Base-by-base conservation (phyloP, 805 yeast species). In the Tetrapisispora iriomotensis region DNA sequence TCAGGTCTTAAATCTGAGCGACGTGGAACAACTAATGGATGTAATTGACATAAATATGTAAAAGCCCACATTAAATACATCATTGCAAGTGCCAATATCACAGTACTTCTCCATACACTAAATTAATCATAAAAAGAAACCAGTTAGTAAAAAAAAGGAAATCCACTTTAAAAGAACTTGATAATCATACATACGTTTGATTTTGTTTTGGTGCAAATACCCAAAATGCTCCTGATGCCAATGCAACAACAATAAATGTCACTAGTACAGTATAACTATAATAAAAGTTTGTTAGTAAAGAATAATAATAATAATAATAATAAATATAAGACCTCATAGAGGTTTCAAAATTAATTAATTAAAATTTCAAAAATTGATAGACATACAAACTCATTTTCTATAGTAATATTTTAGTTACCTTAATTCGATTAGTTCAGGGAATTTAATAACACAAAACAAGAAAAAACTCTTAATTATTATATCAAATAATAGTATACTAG, bases 1-100 rank as follows among this genome's bases (percentile, higher is more conserved):
- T 87, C 95, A 8, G 94, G 94, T 65, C 96, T 79, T 59, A 87
- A 65, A 55, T 88, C 95, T 1, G 94, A 76, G 53, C 96, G 77
- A 60, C 82, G 82, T 30, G 96, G 96, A 31, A 76, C 86, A 43
- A 85, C 94, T 54, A 88, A 69, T 6, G 96, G 96, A 62, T 88
- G 96, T 43, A 88, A 67, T 60, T 88, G 96, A 26, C 67, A 66
- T 48, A 87, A 68, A 57, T 86, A 87, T 7, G 96, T 87, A 53
- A 87, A 79, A 24, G 96, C 96, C 94, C 94, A 83, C 88, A 83
- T 79, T 55, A 83, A 67, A 60, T 72, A 83, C 66, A 83, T 79
- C 88, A 83, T 79, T 18, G 85, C 72, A 49, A 83, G 60, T 8
- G 84, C 72, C 46, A 83, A 67, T 36, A 79, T 75, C 29, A 62